Conservation (phyloP, 2,329 filamentous ascomycete species). For the Fusarium sp. region DNA sequence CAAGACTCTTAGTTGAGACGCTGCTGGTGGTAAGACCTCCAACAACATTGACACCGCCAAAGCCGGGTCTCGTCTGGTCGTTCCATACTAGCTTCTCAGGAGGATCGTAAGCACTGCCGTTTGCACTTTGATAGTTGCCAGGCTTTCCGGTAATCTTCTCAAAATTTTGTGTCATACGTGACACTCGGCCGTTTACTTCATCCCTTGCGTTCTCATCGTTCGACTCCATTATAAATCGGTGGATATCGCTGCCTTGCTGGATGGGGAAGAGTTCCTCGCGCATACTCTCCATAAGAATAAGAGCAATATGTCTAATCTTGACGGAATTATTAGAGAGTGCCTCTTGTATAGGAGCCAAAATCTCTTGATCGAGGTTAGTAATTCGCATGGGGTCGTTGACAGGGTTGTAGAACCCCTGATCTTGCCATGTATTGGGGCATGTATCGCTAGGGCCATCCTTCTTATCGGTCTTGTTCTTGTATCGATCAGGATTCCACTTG, state of each 20-base stretch:
- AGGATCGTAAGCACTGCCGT: slow-evolving; percentile 46
- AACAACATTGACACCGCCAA: slow-evolving; percentile 56
- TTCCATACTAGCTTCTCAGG: slow-evolving; percentile 43
- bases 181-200: slow-evolving; percentile 45
- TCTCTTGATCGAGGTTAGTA: slow-evolving; percentile 52
- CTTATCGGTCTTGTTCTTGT: slow-evolving; percentile 30
- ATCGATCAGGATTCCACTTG: slow-evolving; percentile 46
- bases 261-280: slow-evolving; percentile 60
- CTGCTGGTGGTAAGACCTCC: slow-evolving; percentile 57
- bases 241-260: slow-evolving; percentile 55
- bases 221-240: slow-evolving; percentile 50
- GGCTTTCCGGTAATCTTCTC: slow-evolving; percentile 40
- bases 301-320: slow-evolving; percentile 58
- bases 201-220: slow-evolving; percentile 49
- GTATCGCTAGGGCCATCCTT: slow-evolving; percentile 38
- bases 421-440: slow-evolving; percentile 28
- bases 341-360: slow-evolving; percentile 47
- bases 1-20: slow-evolving; percentile 59
- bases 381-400: slow-evolving; percentile 56
- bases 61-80: slow-evolving; percentile 29
- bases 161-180: slow-evolving; percentile 47
- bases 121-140: slow-evolving; percentile 28
- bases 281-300: slow-evolving; percentile 59
- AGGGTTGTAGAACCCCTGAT: slow-evolving; percentile 51
- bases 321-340: slow-evolving; percentile 45